Base-by-base conservation (phyloP, 2,329 filamentous ascomycete species). In the Exophiala spinifera region DNA sequence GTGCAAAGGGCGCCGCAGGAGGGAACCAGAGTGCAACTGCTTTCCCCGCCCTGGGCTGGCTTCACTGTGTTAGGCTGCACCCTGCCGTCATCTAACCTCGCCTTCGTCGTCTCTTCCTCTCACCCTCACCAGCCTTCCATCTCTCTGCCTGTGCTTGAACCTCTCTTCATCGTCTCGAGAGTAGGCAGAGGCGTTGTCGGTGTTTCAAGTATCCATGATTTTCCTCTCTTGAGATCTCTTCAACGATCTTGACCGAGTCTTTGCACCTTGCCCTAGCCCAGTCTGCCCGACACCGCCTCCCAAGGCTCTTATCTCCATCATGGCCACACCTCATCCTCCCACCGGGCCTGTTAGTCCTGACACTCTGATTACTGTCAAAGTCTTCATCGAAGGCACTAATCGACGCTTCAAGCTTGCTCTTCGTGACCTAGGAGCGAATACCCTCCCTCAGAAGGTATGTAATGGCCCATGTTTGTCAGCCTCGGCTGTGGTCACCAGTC, bases 331-430 rank as follows among this genome's bases (percentile, higher is more conserved):
- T 65, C 72, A 74, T 68, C 69, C 73, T 56, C 67, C 74, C 62
- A 71, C 72, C 58, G 67, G 73, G 53, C 72, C 77, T 37, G 77
- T 82, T 53, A 78, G 75, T 49, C 81, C 83, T 52, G 87, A 91
- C 59, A 90, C 88, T 49, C 76, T 83, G 61, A 88, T 97, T 73
- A 90, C 87, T 62, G 78, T 96, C 75, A 97, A 97, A 78, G 81
- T 95, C 68, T 82, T 83, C 66, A 84, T 87, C 67, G 84, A 91
- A 67, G 89, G 89, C 56, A 77, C 75, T 66, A 87, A 85, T 66
- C 85, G 88, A 67, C 88, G 91, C 65, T 88, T 95, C 77, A 96
- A 95, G 81, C 81, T 97, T 61, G 87, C 90, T 52, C 81, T 97
- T 67, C 85, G 86, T 69, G 92, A 97, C 64, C 85, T 97, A 53